These are phyloP conservation scores for Pleurostoma richardsiae DNA, from an alignment of 2,329 filamentous ascomycete species.

Conservation along the genomic window DNA sequence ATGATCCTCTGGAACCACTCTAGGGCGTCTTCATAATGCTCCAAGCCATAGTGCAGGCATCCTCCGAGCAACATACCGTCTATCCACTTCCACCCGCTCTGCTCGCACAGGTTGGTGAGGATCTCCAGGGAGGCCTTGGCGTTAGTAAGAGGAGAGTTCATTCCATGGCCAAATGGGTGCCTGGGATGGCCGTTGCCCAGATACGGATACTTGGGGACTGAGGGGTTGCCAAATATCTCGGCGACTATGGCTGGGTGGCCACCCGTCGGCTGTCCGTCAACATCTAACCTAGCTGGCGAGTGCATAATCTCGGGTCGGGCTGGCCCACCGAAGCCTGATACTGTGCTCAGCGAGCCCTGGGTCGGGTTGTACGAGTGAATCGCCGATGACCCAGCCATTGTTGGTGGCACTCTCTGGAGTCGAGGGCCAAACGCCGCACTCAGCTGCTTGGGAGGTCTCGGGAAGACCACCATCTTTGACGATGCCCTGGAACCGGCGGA, in stretches of 20 bases:
- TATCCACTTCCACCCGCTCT: slow-evolving; percentile 82
- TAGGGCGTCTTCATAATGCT: slow-evolving; percentile 72
- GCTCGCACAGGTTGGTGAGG: slow-evolving; percentile 68
- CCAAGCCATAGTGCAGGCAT: slow-evolving; percentile 85
- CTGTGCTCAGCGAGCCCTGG: slow-evolving; percentile 1
- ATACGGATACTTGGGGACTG: slow-evolving; percentile 5
- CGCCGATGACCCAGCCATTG: slow-evolving; percentile 4
- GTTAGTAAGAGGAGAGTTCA: slow-evolving; percentile 39
- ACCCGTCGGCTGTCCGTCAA: slow-evolving; percentile 3
- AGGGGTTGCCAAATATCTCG: slow-evolving; percentile 10
- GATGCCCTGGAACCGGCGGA: slow-evolving; percentile 27
- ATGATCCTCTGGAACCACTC: slow-evolving; percentile 68
- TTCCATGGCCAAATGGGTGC: slow-evolving; percentile 7
- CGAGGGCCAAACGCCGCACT: slow-evolving; percentile 6
- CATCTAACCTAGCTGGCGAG: slow-evolving; percentile 4
- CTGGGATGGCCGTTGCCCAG: slow-evolving; percentile 8
- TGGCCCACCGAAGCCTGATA: background rate
- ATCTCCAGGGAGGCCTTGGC: slow-evolving; percentile 67
- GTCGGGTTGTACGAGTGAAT: slow-evolving; percentile 1
- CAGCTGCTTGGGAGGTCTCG: slow-evolving; percentile 40
- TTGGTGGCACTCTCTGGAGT: background rate
- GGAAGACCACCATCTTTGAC: slow-evolving; percentile 49
- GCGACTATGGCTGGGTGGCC: slow-evolving; percentile 11
- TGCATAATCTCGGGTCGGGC: slow-evolving; percentile 7
- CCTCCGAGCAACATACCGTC: slow-evolving; percentile 90